Evolutionary conservation across 2,329 filamentous ascomycete genomes (phyloP).

Genomic region (Aphanoascus verrucosus): DNA sequence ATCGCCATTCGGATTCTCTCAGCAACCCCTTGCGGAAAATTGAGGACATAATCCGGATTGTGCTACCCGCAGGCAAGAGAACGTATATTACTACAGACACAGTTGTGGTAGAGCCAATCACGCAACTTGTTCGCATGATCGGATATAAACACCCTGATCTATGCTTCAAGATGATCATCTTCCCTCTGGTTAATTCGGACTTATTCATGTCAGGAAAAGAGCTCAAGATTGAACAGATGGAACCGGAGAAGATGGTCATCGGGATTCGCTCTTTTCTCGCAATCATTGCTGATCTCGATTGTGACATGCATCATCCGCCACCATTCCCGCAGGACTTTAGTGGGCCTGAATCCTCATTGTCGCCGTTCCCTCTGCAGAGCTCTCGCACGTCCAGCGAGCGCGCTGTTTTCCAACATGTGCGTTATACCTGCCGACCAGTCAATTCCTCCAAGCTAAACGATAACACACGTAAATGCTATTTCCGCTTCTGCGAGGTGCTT

Average conservation of each 20-base stretch:
- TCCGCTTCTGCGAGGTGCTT: conserved; percentile 85
- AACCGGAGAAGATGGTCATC: conserved; percentile 94
- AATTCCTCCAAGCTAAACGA: conserved; percentile 57
- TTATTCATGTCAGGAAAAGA: conserved; percentile 69
- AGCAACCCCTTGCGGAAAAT: conserved; percentile 63
- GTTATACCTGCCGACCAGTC: conserved; percentile 39
- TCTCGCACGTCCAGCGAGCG: background rate
- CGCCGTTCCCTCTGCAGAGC: conserved; percentile 10
- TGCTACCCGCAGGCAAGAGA: conserved; percentile 69
- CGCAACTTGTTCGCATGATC: conserved; percentile 88
- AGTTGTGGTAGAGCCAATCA: conserved; percentile 75
- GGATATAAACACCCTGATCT: conserved; percentile 89
- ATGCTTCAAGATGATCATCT: conserved; percentile 87
- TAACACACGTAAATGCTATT: conserved; percentile 71
- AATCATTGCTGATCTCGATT: conserved; percentile 87
- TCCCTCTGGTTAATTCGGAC: conserved; percentile 86
- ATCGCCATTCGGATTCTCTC: conserved; percentile 63
- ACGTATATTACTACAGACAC: conserved; percentile 73
- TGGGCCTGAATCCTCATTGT: conserved; percentile 18
- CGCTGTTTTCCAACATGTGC: conserved; percentile 14
- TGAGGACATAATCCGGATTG: conserved; percentile 77
- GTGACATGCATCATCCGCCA: conserved; percentile 62
- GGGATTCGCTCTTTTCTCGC: conserved; percentile 88
- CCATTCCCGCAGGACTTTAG: conserved; percentile 64
- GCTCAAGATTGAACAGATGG: conserved; percentile 78